Conservation (phyloP, 345 rosid genomes). For the Eucalyptus pumila region DNA sequence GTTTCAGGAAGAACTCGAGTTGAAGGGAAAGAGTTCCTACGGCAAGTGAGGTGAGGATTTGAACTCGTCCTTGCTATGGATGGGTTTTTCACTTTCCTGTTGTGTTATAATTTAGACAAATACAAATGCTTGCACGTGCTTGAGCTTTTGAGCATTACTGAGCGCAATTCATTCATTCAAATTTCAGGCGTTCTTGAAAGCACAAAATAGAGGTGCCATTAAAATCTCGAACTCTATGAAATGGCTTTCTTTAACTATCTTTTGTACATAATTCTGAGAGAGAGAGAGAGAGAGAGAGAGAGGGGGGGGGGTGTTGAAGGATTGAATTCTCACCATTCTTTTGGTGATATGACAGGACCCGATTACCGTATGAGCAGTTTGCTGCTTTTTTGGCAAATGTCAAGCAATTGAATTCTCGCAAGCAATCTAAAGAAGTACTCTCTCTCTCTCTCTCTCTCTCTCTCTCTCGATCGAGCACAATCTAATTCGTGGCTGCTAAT, state of each 20-base stretch:
- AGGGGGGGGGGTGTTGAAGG: not conserved
- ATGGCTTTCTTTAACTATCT: not conserved
- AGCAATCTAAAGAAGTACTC: slow-evolving; percentile 72
- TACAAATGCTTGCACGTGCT: not conserved
- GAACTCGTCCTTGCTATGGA: not conserved
- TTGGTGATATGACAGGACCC: slow-evolving; percentile 25
- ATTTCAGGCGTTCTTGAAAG: not conserved
- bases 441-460: not conserved
- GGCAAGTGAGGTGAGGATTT: slow-evolving; percentile 73
- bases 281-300: not conserved
- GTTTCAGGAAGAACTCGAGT: slow-evolving; percentile 64
- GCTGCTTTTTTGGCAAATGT: slow-evolving; percentile 86
- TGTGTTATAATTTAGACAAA: not conserved
- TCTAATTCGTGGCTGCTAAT: not conserved
- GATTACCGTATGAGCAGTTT: slow-evolving; percentile 83
- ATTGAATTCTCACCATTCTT: not conserved
- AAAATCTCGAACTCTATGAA: not conserved
- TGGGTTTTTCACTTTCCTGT: not conserved
- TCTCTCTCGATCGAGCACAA: not conserved
- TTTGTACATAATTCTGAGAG: not conserved
- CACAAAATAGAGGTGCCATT: not conserved
- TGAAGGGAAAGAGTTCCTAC: slow-evolving; percentile 94
- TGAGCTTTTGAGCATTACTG: not conserved
- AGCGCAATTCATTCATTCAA: not conserved
- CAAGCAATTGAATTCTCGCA: slow-evolving; percentile 87